A percentile compares a stretch with the other conserved stretches of the same genome.
Evolutionary conservation across 345 rosid species (phyloP).

Genomic region (Hirschfeldia incana): DNA sequence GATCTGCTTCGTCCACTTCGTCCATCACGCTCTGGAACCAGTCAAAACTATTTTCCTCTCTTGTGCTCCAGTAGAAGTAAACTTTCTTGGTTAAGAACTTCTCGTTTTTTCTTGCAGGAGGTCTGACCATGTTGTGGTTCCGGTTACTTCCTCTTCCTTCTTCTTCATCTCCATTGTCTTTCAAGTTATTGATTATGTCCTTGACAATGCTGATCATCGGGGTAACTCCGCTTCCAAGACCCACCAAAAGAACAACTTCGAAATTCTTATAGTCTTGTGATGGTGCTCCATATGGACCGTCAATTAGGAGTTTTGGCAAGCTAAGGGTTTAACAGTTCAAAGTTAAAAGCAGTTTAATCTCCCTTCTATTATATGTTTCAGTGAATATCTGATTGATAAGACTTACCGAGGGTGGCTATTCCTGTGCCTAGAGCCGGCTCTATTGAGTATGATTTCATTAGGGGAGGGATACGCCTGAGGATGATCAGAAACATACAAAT

Average conservation of each 20-base stretch:
- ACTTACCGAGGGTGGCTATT: conserved; percentile 50
- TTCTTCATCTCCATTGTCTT: conserved; percentile 25
- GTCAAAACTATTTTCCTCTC: conserved; percentile 61
- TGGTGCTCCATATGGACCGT: conserved; percentile 88
- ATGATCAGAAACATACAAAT: not conserved
- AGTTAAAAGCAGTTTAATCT: not conserved
- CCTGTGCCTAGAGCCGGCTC: conserved; percentile 45
- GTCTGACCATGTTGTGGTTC: not conserved
- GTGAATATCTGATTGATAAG: not conserved
- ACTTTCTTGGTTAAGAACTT: conserved; percentile 67
- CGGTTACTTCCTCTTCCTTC: conserved; percentile 33
- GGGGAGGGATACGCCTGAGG: conserved; percentile 48
- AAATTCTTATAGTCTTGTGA: conserved; percentile 77
- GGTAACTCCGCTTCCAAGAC: conserved; percentile 82
- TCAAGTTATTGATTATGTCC: conserved; percentile 70
- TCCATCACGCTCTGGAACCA: conserved; percentile 88
- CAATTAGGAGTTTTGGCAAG: conserved; percentile 67
- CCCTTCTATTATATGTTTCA: not conserved
- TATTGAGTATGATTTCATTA: conserved; percentile 55
- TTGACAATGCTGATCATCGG: conserved; percentile 85
- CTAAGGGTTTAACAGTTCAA: conserved; percentile 37
- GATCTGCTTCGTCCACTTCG: conserved; percentile 63
- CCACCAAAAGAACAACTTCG: conserved; percentile 73
- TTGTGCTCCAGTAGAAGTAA: conserved; percentile 85
- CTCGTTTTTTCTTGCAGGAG: conserved; percentile 36